Percentiles rank a stretch among this genome's conserved stretches.
Conservation (phyloP, 129 eudicot genomes). For the Erigeron canadensis region DNA sequence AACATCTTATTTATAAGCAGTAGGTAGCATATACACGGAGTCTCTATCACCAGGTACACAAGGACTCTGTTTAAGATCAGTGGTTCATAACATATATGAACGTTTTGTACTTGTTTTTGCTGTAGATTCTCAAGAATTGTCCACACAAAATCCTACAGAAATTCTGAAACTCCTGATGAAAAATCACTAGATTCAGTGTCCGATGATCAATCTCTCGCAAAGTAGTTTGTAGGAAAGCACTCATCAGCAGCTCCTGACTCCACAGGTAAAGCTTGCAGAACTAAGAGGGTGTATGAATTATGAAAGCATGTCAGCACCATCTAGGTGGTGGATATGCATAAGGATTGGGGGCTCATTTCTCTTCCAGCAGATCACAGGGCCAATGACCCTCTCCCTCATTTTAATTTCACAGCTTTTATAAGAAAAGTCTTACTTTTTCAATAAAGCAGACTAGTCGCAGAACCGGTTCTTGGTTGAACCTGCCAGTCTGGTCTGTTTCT, state of each 20-base stretch:
- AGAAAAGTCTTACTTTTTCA: too few relatives aligned
- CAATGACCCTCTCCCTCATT: too few relatives aligned
- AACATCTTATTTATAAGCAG: not conserved
- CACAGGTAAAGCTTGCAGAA: slow-evolving; percentile 29
- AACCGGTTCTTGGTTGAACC: too few relatives aligned
- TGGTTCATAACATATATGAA: not conserved
- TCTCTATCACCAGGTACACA: slow-evolving; percentile 43
- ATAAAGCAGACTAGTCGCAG: too few relatives aligned
- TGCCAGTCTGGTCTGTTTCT: too few relatives aligned
- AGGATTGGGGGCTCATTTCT: too few relatives aligned
- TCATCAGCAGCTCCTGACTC: slow-evolving; percentile 29
- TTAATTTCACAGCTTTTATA: too few relatives aligned
- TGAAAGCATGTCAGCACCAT: too few relatives aligned
- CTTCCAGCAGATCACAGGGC: too few relatives aligned
- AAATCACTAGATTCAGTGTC: slow-evolving; percentile 27
- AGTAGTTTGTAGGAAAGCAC: slow-evolving; percentile 46
- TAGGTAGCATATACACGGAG: slow-evolving; percentile 22
- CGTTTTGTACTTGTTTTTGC: not conserved
- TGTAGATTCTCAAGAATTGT: slow-evolving; percentile 37
- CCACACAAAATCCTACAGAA: slow-evolving; percentile 23
- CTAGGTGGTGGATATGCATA: too few relatives aligned
- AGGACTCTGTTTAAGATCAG: not conserved
- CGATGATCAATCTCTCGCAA: slow-evolving; percentile 58
- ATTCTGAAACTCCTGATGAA: slow-evolving; percentile 12
- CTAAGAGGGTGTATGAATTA: too few relatives aligned